phyloP scores from a whole-genome alignment of 2,329 filamentous ascomycete genomes.

The Chaetomiaceae sp. region DNA sequence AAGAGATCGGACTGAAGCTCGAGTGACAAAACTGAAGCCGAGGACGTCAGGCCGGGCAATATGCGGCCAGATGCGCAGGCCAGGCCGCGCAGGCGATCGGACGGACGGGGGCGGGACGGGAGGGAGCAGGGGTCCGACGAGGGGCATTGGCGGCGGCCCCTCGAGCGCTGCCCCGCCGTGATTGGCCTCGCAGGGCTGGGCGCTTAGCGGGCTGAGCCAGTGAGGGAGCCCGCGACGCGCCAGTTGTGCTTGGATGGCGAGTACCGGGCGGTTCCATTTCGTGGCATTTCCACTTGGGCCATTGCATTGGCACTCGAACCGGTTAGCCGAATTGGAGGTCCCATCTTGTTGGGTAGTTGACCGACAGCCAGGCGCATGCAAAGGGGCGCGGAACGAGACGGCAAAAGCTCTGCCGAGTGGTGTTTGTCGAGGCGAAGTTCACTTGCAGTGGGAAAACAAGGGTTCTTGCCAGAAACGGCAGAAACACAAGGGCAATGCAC shows the following conservation, averaged over 20 bases:
- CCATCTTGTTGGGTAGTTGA: conserved; percentile 1
- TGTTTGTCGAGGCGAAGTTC: no score
- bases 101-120: conserved; percentile 17
- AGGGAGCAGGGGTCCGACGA: conserved; percentile 7
- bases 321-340: neutral
- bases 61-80: conserved; percentile 31
- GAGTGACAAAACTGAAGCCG: neutral
- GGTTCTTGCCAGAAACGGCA: no score
- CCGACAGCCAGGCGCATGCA: neutral
- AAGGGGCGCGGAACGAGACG: no score
- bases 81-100: conserved; percentile 24
- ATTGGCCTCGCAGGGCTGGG: conserved; percentile 25
- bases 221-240: conserved; percentile 23
- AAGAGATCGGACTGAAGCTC: conserved; percentile 8
- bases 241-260: conserved; percentile 4
- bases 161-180: conserved; percentile 17
- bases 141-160: conserved; percentile 15
- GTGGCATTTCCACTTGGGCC: conserved; percentile 12
- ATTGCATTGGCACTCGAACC: conserved; percentile 5
- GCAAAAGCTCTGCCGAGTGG: no score
- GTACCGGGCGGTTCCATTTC: conserved; percentile 18
- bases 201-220: conserved; percentile 25
- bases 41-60: conserved; percentile 23
- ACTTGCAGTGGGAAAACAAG: no score
- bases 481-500: neutral